Evolutionary conservation across 2,329 filamentous ascomycete genomes (phyloP).

Genomic region (Lasiodiplodia sp.): DNA sequence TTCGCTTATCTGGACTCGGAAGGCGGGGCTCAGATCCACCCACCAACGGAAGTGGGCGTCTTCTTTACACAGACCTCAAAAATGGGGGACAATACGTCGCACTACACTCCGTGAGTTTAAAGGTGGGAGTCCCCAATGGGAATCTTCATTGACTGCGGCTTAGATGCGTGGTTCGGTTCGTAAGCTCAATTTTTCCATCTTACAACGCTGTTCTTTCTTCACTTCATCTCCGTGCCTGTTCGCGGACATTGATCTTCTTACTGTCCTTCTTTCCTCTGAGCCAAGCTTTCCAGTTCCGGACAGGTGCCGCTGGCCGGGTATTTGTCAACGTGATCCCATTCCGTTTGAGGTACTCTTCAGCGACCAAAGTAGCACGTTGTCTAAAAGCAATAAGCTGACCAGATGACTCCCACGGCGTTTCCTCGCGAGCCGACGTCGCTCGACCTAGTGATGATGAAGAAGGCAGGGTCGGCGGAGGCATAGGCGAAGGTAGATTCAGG

Average conservation of each 20-base stretch:
- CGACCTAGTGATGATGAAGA: background rate
- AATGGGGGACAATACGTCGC: conserved; percentile 1
- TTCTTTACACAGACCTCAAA: background rate
- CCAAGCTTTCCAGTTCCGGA: background rate
- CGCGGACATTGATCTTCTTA: conserved; percentile 1
- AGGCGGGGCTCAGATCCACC: background rate
- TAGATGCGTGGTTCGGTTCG: too few species aligned
- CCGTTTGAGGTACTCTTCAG: background rate
- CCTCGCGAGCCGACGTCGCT: background rate
- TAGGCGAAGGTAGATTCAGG: background rate
- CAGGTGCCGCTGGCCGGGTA: background rate
- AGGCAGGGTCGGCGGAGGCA: background rate
- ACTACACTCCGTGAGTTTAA: background rate
- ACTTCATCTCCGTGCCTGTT: background rate
- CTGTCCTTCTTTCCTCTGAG: background rate
- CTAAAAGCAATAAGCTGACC: background rate
- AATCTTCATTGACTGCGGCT: too few species aligned
- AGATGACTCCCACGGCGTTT: background rate
- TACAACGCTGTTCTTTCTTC: background rate
- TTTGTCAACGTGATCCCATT: background rate
- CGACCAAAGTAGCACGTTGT: background rate
- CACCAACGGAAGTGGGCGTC: conserved; percentile 22
- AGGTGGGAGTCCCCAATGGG: background rate
- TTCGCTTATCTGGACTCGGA: conserved; percentile 11
- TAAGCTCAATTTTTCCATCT: too few species aligned